Conservation (phyloP, 225 moss, liverwort and hornwort species). For the Bryum argenteum region DNA sequence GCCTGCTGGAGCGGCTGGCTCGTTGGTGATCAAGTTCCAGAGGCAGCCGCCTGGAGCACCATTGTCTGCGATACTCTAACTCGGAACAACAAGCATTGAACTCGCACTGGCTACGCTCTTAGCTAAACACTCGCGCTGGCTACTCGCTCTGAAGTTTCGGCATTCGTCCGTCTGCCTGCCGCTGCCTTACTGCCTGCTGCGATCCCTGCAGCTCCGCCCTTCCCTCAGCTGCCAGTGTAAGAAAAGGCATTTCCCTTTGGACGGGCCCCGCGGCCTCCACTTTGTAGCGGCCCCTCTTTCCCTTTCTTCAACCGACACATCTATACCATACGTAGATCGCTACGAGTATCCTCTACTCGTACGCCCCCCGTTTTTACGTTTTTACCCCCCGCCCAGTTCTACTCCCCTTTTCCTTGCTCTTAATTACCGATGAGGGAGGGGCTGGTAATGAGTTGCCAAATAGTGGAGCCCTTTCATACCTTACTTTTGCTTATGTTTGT, state of each 20-base stretch:
- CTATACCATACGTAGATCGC: conserved; percentile 43
- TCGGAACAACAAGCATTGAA: neutral
- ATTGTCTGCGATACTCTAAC: neutral
- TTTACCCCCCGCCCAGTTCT: neutral
- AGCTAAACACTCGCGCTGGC: too few relatives aligned
- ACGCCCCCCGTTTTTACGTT: neutral
- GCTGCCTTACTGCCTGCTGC: conserved; percentile 8
- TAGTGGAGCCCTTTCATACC: neutral
- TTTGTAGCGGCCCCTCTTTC: conserved; percentile 38
- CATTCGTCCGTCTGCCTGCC: conserved; percentile 22
- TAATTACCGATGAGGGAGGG: neutral
- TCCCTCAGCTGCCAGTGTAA: conserved; percentile 51
- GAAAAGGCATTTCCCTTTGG: conserved; percentile 35
- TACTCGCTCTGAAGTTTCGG: neutral
- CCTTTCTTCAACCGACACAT: conserved; percentile 44
- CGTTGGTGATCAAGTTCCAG: conserved; percentile 16
- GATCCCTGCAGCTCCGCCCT: conserved; percentile 8
- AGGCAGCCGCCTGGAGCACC: conserved; percentile 24
- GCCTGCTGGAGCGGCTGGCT: neutral
- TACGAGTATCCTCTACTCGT: conserved; percentile 20
- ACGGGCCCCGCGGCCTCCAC: conserved; percentile 30
- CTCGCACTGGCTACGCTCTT: neutral
- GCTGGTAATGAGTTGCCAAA: neutral
- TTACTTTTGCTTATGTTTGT: conserved; percentile 22
- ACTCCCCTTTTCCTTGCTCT: neutral